These are phyloP conservation scores for Aurantiochytrium sp. DNA, from an alignment of 108 stramenopile genomes.

Conservation along the genomic window DNA sequence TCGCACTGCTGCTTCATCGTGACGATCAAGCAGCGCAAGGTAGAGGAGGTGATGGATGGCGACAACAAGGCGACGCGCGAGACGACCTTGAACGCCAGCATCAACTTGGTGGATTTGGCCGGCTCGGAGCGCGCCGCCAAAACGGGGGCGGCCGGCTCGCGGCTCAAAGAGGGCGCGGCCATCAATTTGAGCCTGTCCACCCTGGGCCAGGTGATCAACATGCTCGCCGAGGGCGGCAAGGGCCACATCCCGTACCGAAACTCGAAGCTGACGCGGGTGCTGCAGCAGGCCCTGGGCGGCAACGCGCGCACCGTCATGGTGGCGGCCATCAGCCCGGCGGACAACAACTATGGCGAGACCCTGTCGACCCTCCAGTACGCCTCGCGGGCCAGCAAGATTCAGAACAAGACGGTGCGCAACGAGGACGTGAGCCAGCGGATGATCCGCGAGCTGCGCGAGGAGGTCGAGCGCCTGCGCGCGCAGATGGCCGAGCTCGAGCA, in stretches of 20 bases:
- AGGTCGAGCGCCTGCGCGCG: slow-evolving; percentile 49
- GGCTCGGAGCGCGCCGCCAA: slow-evolving; percentile 57
- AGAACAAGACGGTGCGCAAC: slow-evolving; percentile 56
- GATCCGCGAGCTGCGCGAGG: slow-evolving; percentile 57
- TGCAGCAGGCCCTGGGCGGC: slow-evolving; percentile 57
- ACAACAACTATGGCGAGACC: slow-evolving; percentile 64
- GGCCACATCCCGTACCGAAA: slow-evolving; percentile 58
- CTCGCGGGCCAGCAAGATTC: slow-evolving; percentile 57
- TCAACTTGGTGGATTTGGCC: slow-evolving; percentile 54
- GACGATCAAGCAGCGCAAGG: slow-evolving; percentile 54
- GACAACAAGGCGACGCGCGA: background rate
- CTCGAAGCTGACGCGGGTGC: slow-evolving; percentile 59
- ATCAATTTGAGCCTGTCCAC: slow-evolving; percentile 62
- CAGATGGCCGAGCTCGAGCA: slow-evolving; percentile 39
- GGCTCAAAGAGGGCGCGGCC: slow-evolving; percentile 62
- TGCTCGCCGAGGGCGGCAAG: slow-evolving; percentile 53
- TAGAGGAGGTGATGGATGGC: background rate
- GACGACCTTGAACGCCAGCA: slow-evolving; percentile 20
- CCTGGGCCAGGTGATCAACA: slow-evolving; percentile 61
- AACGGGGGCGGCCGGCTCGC: slow-evolving; percentile 56
- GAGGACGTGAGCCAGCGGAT: slow-evolving; percentile 60
- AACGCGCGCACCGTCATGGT: slow-evolving; percentile 62
- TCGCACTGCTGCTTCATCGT: slow-evolving; percentile 68
- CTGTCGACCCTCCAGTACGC: slow-evolving; percentile 62
- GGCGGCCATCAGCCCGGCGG: slow-evolving; percentile 60